These are phyloP conservation scores for Saprolegnia diclina DNA, from an alignment of 352 stramenopile species.

Conservation along the genomic window DNA sequence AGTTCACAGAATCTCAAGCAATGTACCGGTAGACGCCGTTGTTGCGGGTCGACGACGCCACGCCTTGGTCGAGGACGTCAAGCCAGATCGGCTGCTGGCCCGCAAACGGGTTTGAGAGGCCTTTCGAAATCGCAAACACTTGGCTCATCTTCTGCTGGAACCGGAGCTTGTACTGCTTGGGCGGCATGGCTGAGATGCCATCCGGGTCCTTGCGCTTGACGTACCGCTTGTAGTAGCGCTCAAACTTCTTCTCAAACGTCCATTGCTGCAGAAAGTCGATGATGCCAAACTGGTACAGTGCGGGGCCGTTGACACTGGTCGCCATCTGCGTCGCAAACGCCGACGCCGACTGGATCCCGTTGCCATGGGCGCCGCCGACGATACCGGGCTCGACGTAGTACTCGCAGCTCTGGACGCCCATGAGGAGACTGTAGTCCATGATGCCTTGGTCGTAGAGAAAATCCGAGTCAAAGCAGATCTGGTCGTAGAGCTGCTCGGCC, in stretches of 20 bases:
- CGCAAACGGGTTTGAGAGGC: conserved; percentile 16
- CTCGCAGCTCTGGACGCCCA: conserved; percentile 86
- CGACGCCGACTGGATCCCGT: conserved; percentile 35
- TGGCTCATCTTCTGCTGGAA: conserved; percentile 89
- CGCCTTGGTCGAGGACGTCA: conserved; percentile 25
- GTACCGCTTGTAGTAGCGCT: conserved; percentile 87
- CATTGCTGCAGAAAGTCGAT: conserved; percentile 90
- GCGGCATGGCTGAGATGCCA: conserved; percentile 79
- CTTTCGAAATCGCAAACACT: conserved; percentile 62
- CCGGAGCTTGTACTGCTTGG: conserved; percentile 87
- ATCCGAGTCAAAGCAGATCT: conserved; percentile 83
- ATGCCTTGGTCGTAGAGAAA: conserved; percentile 86
- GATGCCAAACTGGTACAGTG: conserved; percentile 88
- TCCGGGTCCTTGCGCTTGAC: conserved; percentile 84
- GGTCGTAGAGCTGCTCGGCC: conserved; percentile 81
- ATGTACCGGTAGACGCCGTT: conserved; percentile 13
- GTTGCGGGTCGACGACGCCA: conserved; percentile 25
- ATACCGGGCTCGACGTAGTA: conserved; percentile 69
- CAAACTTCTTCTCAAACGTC: conserved; percentile 88
- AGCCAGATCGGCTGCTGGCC: conserved; percentile 24
- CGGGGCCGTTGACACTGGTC: conserved; percentile 80
- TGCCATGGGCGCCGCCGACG: conserved; percentile 11
- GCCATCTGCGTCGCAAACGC: conserved; percentile 77
- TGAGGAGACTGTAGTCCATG: conserved; percentile 90
- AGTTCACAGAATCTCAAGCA: too few species aligned